These are phyloP conservation scores for Suhomyces terraborum DNA, from an alignment of 1,139 yeast species.

Conservation along the genomic window DNA sequence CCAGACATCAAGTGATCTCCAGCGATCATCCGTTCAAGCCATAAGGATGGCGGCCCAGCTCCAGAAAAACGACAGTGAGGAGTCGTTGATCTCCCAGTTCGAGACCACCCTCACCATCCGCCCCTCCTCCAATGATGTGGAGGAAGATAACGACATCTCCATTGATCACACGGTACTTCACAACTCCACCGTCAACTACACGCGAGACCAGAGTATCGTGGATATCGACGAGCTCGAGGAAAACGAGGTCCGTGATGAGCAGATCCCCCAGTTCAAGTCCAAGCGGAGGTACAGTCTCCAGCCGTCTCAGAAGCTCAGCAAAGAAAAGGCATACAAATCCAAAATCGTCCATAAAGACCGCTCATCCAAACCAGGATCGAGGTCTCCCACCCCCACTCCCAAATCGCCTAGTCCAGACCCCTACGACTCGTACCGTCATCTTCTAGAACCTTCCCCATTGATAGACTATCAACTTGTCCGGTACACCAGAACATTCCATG, in stretches of 20 bases:
- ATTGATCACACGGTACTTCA: constrained; percentile 46
- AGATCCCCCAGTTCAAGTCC: constrained; percentile 42
- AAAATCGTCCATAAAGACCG: constrained; percentile 5
- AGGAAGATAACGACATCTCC: constrained; percentile 40
- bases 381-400: constrained; percentile 5
- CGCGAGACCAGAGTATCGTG: constrained; percentile 36
- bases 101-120: constrained; percentile 49
- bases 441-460: constrained; percentile 31
- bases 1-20: too few relatives aligned
- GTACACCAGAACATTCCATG: constrained; percentile 47
- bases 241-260: constrained; percentile 36
- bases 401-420: constrained; percentile 14
- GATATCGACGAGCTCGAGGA: constrained; percentile 36
- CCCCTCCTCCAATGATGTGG: constrained; percentile 44
- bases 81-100: constrained; percentile 49
- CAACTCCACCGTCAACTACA: constrained; percentile 30
- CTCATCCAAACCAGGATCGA: constrained; percentile 15
- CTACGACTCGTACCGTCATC: constrained; percentile 10
- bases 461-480: constrained; percentile 40
- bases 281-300: constrained; percentile 33
- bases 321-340: constrained; percentile 8
- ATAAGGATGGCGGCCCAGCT: constrained; percentile 6
- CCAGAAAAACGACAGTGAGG: constrained; percentile 40
- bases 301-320: constrained; percentile 21
- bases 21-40: background rate